phyloP scores from a whole-genome alignment of 495 filamentous ascomycete species.

The Penicillium longicatenatum region DNA sequence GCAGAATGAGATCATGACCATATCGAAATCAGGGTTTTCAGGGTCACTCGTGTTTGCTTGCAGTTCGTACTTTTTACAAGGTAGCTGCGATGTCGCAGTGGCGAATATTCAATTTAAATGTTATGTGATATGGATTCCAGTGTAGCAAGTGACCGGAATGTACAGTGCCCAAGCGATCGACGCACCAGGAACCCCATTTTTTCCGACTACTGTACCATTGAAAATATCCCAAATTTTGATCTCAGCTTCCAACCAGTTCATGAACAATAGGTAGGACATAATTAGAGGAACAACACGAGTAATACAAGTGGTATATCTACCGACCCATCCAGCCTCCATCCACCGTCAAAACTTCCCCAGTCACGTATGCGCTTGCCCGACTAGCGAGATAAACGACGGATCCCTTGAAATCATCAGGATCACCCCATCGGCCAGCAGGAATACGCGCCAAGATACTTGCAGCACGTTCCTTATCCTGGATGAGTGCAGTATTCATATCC shows the following conservation, averaged over 20 bases:
- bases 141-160: neutral
- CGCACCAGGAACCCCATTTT: too few species aligned
- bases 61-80: neutral
- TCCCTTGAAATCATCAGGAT: slow-evolving; percentile 43
- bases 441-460: slow-evolving; percentile 73
- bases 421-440: slow-evolving; percentile 70
- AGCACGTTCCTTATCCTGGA: slow-evolving; percentile 63
- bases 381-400: slow-evolving; percentile 42
- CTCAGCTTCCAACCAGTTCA: too few species aligned
- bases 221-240: too few species aligned
- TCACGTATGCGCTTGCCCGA: slow-evolving; percentile 73
- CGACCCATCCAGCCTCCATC: slow-evolving; percentile 92
- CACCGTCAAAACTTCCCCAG: slow-evolving; percentile 74
- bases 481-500: slow-evolving; percentile 81
- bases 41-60: too few species aligned
- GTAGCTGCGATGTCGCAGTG: neutral
- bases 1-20: slow-evolving; percentile 18
- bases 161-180: too few species aligned
- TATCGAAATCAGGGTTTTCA: neutral
- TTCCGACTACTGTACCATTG: too few species aligned
- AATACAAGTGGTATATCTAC: slow-evolving; percentile 33
- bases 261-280: too few species aligned
- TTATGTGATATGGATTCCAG: neutral
- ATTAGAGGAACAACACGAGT: too few species aligned
- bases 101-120: neutral